Evolutionary conservation across 306 rosid genomes (phyloP).

Genomic region (Prinsepia uniflora): DNA sequence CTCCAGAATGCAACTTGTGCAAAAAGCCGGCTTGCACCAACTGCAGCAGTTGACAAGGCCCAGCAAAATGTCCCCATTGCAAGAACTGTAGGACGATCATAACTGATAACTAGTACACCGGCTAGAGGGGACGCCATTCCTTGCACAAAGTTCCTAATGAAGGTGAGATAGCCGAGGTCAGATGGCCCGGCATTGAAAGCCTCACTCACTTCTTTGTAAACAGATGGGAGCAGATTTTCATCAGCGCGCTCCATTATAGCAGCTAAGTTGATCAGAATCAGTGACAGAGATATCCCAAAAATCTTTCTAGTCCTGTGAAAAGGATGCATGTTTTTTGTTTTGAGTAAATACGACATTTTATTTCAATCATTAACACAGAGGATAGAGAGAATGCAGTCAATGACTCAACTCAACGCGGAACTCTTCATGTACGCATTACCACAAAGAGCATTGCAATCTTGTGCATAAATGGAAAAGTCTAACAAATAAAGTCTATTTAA

Average conservation of each 20-base stretch:
- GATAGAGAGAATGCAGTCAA: background rate
- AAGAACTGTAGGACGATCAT: conserved; percentile 79
- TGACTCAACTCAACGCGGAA: conserved; percentile 14
- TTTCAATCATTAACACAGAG: background rate
- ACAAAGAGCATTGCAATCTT: background rate
- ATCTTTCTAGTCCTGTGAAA: conserved; percentile 43
- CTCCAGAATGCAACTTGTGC: conserved; percentile 86
- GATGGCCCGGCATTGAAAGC: conserved; percentile 90
- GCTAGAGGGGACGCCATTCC: conserved; percentile 91
- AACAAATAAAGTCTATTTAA: background rate
- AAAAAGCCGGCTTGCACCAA: conserved; percentile 58
- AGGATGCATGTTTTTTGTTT: background rate
- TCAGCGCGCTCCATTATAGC: conserved; percentile 96
- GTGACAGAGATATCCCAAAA: conserved; percentile 67
- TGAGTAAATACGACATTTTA: too few species aligned
- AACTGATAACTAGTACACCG: conserved; percentile 67
- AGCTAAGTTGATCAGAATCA: conserved; percentile 80
- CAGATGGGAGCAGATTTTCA: conserved; percentile 93
- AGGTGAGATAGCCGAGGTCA: conserved; percentile 91
- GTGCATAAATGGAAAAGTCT: conserved; percentile 1
- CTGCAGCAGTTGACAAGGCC: conserved; percentile 97
- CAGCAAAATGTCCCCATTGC: conserved; percentile 88
- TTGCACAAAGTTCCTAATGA: conserved; percentile 76
- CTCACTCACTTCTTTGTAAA: conserved; percentile 95
- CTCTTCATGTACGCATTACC: background rate